Base-by-base conservation (phyloP, 352 stramenopile species). In the Blastocystis sp. region DNA sequence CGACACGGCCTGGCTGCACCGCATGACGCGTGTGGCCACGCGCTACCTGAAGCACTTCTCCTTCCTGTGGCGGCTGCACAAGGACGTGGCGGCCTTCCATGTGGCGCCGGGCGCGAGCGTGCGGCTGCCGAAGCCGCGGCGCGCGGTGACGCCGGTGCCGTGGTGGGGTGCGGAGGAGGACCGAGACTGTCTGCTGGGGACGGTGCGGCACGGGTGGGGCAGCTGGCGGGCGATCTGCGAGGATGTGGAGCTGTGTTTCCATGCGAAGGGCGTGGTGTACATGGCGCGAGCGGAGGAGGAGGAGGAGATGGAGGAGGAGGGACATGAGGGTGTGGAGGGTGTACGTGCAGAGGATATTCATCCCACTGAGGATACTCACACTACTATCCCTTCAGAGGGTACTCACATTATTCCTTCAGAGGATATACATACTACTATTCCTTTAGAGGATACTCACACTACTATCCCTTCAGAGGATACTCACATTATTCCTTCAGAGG, bases 131-230 rank as follows among this genome's bases (percentile, higher is more conserved):
- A 63, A 63, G 53, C 53, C 29, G 27, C 53, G 53, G 18, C 16
- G 53, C 16, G 53, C 53, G 16, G 53, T 73, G 16, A 11, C 32
- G 16, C 63, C 63, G 6, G 63, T 56, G 38, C 7, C 63, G 16
- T 73, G 63, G 63, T 73, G 63, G 63, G 38, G 38, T 51, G 24
- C 24, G 44, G 44, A 73, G 63, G 44, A 73, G n/a, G 63, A 73
- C 44, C 44, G 38, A 24, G 44, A 73, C 24, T 8, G 34, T 8
- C n/a, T 73, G 44, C 38, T 56, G 44, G 63, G 63, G 7, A 24
- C 32, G 44, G 7, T 73, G 44, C 16, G 24, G 44, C 63, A 73
- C 40, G 63, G 63, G 6, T 73, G 63, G 63, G 63, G 63, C 18
- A 49, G 40, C 38, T 73, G 63, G 63, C 34, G 27, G 38, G 18